A percentile compares a stretch with the other conserved stretches of the same genome.
These are phyloP conservation scores for Stagonosporopsis cucurbitacearum DNA, from an alignment of 2,329 filamentous ascomycete genomes.

Conservation along the genomic window DNA sequence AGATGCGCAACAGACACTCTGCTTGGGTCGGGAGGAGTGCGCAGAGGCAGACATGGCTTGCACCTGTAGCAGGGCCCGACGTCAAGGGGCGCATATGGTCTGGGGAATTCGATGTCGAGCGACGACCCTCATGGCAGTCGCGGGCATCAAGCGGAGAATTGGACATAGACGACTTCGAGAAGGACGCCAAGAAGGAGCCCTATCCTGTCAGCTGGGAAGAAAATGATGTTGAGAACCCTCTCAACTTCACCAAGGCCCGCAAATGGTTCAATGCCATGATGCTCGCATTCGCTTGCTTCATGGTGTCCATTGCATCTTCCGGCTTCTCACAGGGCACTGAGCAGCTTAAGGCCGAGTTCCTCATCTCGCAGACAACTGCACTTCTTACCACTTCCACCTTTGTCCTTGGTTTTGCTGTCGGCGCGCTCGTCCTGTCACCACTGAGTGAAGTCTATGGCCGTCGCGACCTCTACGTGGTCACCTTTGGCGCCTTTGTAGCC, in stretches of 20 bases:
- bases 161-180: background rate
- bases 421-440: conserved; percentile 35
- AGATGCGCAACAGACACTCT: conserved; percentile 14
- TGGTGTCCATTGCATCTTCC: conserved; percentile 38
- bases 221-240: conserved; percentile 60
- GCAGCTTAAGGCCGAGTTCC: conserved; percentile 37
- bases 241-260: conserved; percentile 58
- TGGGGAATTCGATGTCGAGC: conserved; percentile 28
- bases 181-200: conserved; percentile 5
- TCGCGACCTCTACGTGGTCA: conserved; percentile 26
- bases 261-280: conserved; percentile 42
- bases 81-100: conserved; percentile 19
- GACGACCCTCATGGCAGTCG: conserved; percentile 22
- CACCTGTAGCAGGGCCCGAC: conserved; percentile 9
- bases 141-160: conserved; percentile 6
- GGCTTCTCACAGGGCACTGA: conserved; percentile 34
- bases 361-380: conserved; percentile 24
- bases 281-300: conserved; percentile 38
- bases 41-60: conserved; percentile 26
- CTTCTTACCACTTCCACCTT: conserved; percentile 38
- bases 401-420: conserved; percentile 39
- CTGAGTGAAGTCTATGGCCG: conserved; percentile 42
- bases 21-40: conserved; percentile 19
- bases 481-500: conserved; percentile 30
- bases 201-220: conserved; percentile 57